A percentile compares a stretch with the other conserved stretches of the same genome.
phyloP scores from a whole-genome alignment of 1,139 yeast species.

The Scheffersomyces segobiensis region DNA sequence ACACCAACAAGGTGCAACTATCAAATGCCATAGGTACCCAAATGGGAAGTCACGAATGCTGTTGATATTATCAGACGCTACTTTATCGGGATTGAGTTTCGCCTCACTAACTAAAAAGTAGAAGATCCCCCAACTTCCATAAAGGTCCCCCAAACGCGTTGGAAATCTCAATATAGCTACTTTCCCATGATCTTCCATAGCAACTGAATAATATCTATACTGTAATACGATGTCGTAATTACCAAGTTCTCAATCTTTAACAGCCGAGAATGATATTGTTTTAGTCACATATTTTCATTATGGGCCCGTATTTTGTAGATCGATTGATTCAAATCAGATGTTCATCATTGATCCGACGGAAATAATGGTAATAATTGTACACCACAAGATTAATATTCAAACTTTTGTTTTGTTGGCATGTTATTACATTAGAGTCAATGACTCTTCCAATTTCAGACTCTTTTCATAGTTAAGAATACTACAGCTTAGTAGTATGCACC shows the following conservation, averaged over 20 bases:
- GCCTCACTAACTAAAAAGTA: background rate
- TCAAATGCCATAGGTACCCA: background rate
- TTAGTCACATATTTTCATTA: background rate
- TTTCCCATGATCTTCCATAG: background rate
- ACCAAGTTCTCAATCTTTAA: background rate
- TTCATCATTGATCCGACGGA: background rate
- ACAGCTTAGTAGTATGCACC: constrained; percentile 3
- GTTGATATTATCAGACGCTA: background rate
- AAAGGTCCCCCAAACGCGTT: background rate
- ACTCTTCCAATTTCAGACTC: background rate
- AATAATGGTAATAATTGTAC: background rate
- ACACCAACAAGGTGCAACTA: background rate
- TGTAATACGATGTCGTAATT: background rate
- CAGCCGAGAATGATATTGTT: background rate
- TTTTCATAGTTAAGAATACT: background rate
- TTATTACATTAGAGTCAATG: background rate
- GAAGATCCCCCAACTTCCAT: background rate
- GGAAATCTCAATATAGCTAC: background rate
- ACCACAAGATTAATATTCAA: background rate
- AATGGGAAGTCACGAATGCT: background rate
- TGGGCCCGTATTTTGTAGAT: background rate
- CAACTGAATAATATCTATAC: too few relatives aligned
- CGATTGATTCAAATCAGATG: background rate
- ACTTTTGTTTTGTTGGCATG: background rate
- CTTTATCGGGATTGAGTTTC: background rate